Base-by-base conservation (phyloP, 164 flowering plant genomes). In the Vitis cinerea region DNA sequence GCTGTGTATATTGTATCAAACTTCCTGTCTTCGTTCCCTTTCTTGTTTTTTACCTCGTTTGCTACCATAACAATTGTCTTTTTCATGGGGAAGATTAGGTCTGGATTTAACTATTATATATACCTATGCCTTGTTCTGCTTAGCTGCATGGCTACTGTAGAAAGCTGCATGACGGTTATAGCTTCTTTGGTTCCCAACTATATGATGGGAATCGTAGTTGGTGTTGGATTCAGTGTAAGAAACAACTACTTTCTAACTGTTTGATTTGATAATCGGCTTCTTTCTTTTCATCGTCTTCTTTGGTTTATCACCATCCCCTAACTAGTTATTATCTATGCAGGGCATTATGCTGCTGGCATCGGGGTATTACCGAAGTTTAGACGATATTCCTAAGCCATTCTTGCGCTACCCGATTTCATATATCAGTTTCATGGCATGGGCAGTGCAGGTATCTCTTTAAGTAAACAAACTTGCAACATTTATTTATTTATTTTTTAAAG, bases 111-210 rank as follows among this genome's bases (percentile, higher is more conserved):
- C 1, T 78, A 74, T 30, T 83, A 70, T 13, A 48, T 58, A 8
- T 88, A 64, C 80, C 77, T 70, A 59, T 75, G 82, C 66, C 75
- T 84, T n/a, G 76, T 77, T 59, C 77, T 88, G 11, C 74, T 79
- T 10, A 52, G 74, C 72, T 76, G 82, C 74, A 80, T 89, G 50
- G 68, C 86, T 13, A 81, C 80, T 1, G 85, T 87, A 5, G 91
- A 89, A 71, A 81, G 93, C 59, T 75, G 81, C 62, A 88, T 88
- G 93, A 88, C 87, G 91, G 79, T 85, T 64, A 78, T 89, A 27
- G 93, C 91, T 73, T 82, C 89, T n/a, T 58, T 89, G 14, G 88
- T 89, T 59, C 90, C 93, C 4, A 86, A 86, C 65, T 86, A 79
- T 72, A 65, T 89, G 72, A 85, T 87, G 88, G 93, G 93, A 48